phyloP scores from a whole-genome alignment of 1,284 basidiomycete species.

The Ganoderma lucidum region DNA sequence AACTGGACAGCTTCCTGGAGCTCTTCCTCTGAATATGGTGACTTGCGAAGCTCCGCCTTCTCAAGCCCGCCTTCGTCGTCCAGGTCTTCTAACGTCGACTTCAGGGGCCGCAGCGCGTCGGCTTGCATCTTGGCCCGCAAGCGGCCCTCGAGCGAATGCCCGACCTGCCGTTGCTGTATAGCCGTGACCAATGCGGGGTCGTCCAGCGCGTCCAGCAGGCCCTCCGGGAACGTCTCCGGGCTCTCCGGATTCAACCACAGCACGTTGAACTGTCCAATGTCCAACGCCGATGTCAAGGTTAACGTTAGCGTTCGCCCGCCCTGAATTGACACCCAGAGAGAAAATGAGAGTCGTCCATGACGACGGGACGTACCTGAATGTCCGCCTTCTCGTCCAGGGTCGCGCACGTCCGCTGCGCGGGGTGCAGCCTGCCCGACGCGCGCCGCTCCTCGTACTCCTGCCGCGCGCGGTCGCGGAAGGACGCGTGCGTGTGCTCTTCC shows the following conservation, averaged over 20 bases:
- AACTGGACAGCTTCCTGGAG: constrained; percentile 74
- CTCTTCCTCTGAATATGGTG: constrained; percentile 57
- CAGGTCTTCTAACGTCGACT: constrained; percentile 43
- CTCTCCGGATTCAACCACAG: constrained; percentile 77
- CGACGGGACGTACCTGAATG: constrained; percentile 56
- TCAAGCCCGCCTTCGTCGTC: constrained; percentile 42
- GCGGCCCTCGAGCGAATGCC: constrained; percentile 51
- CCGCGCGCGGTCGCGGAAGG: constrained; percentile 72
- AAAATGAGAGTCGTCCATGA: neutral
- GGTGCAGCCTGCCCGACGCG: constrained; percentile 70
- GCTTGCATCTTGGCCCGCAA: constrained; percentile 73
- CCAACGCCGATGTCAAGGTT: neutral
- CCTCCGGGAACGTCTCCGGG: constrained; percentile 68
- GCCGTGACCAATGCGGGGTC: constrained; percentile 41
- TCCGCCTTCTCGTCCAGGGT: constrained; percentile 77
- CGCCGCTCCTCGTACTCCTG: constrained; percentile 77
- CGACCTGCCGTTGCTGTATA: constrained; percentile 35
- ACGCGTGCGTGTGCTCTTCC: constrained; percentile 61
- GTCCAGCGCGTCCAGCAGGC: constrained; percentile 64
- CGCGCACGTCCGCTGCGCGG: constrained; percentile 74
- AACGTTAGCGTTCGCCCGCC: neutral
- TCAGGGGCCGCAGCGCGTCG: constrained; percentile 67
- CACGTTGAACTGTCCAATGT: constrained; percentile 66
- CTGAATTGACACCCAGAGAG: neutral
- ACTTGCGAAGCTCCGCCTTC: constrained; percentile 35